Evolutionary conservation across 352 stramenopile genomes (phyloP).

Genomic region (Peronospora farinosa): DNA sequence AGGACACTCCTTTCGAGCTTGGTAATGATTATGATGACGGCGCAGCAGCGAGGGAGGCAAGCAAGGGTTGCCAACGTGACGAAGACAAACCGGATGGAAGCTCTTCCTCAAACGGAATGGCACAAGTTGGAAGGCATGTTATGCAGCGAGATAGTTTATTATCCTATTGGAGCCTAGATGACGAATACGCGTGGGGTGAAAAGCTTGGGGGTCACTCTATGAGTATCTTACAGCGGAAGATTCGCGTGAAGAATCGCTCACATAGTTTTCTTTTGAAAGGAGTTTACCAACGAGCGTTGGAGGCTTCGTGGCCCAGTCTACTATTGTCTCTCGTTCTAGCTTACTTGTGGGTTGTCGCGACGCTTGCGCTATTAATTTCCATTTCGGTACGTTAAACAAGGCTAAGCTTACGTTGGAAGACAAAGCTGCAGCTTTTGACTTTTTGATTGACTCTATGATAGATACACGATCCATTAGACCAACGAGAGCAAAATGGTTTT

Average conservation of each 20-base stretch:
- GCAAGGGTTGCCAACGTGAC: slow-evolving; percentile 10
- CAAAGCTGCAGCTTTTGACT: background rate
- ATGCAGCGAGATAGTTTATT: background rate
- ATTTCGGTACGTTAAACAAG: slow-evolving; percentile 31
- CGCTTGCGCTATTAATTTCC: slow-evolving; percentile 38
- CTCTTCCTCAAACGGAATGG: slow-evolving; percentile 16
- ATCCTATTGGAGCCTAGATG: background rate
- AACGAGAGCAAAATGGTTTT: slow-evolving; percentile 8
- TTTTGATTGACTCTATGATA: slow-evolving; percentile 1
- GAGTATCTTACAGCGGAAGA: slow-evolving; percentile 32
- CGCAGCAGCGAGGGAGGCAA: slow-evolving; percentile 2
- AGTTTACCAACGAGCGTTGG: slow-evolving; percentile 47
- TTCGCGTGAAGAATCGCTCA: slow-evolving; percentile 43
- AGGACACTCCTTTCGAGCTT: slow-evolving; percentile 6
- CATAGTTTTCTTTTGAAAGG: slow-evolving; percentile 37
- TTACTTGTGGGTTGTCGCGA: slow-evolving; percentile 35
- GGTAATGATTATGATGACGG: slow-evolving; percentile 5
- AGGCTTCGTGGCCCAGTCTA: slow-evolving; percentile 36
- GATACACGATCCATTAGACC: slow-evolving; percentile 16
- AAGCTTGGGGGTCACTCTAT: slow-evolving; percentile 25
- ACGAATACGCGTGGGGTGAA: slow-evolving; percentile 16
- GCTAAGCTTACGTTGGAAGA: background rate
- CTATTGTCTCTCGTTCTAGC: slow-evolving; percentile 33
- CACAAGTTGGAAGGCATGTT: background rate
- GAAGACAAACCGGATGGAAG: slow-evolving; percentile 18